Evolutionary conservation across 305 asterid species (phyloP), one percentile per base, ranked within the genome.

Genomic region (Plantago lanceolata): DNA sequence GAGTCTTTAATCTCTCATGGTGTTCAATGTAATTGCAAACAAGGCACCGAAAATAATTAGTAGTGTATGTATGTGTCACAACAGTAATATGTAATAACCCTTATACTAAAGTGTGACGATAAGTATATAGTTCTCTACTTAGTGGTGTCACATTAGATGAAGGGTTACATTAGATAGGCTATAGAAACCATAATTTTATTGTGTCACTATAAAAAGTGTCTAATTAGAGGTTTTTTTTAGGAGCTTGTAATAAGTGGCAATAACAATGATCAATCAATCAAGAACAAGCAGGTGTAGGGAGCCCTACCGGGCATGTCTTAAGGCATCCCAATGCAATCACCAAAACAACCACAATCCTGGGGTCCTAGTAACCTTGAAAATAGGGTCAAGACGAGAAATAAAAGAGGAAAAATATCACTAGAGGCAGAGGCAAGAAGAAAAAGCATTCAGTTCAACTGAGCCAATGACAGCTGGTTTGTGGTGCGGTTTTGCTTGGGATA

Each of bases 261-360:
- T 12, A 57, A 19, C 26, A 33, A 18, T 57, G 45, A 40, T 40
- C 45, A 40, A 40, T 40, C 45, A 40, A 40, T 40, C 45, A 40
- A 40, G 15, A 40, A 12, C 33, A 51, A 70, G 63, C 65, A 56
- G 45, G 37, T 43, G 31, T 28, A 51, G 15, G 45, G 45, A 49
- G 66, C 68, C 71, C 78, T 70, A 58, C 75, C 56, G 55, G 66
- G 60, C 78, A 69, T 65, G 72, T 70, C 40, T 67, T 55, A 40
- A 66, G 74, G 74, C 75, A 77, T 74, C 73, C 76, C 73, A 77
- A 77, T 31, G 68, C 70, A 76, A 69, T 67, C 76, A 75, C 77
- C 57, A 72, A 71, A 73, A 72, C 57, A 71, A 58, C 65, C 71
- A 74, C 65, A 75, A 68, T 78, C 76, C 76, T 75, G 73, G 77